Percentiles rank a stretch among this genome's conserved stretches.
Evolutionary conservation across 139 green algal genomes (phyloP).

Genomic region (Haematococcus lacustris): DNA sequence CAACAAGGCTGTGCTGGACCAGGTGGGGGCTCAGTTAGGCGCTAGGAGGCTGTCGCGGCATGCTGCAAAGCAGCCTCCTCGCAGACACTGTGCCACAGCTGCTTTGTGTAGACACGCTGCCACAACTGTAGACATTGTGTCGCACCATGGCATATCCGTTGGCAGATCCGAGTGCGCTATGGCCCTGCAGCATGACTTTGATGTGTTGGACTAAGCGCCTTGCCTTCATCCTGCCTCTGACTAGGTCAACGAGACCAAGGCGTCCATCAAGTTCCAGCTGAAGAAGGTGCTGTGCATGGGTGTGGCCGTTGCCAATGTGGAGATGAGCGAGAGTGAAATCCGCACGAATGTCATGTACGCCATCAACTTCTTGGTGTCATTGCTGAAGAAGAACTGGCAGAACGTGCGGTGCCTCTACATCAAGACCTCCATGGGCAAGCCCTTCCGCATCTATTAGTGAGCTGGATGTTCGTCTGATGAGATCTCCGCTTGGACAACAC

Average conservation of each 20-base stretch:
- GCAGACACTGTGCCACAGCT: no score
- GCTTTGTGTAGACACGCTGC: no score
- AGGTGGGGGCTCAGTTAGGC: constrained; percentile 36
- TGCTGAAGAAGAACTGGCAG: constrained; percentile 99
- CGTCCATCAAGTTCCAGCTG: constrained; percentile 98
- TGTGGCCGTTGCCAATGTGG: constrained; percentile 91
- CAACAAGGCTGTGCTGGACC: constrained; percentile 76
- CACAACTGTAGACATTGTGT: no score
- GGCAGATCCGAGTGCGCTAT: no score
- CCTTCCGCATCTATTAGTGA: constrained; percentile 92
- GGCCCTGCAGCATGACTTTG: no score
- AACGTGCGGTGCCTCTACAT: constrained; percentile 96
- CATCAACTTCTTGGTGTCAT: constrained; percentile 98
- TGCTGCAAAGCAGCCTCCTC: no score
- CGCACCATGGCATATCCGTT: no score
- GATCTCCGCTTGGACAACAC: no score
- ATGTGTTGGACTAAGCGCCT: no score
- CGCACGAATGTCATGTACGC: constrained; percentile 68
- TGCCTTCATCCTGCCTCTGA: no score
- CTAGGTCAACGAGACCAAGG: constrained; percentile 89
- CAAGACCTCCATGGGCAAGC: constrained; percentile 96
- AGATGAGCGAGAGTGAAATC: constrained; percentile 82
- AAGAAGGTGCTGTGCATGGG: constrained; percentile 99
- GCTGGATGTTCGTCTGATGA: no score
- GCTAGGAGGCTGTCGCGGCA: no score